Conservation (phyloP, 1,284 basidiomycete species). For the Cryptococcus sp. region DNA sequence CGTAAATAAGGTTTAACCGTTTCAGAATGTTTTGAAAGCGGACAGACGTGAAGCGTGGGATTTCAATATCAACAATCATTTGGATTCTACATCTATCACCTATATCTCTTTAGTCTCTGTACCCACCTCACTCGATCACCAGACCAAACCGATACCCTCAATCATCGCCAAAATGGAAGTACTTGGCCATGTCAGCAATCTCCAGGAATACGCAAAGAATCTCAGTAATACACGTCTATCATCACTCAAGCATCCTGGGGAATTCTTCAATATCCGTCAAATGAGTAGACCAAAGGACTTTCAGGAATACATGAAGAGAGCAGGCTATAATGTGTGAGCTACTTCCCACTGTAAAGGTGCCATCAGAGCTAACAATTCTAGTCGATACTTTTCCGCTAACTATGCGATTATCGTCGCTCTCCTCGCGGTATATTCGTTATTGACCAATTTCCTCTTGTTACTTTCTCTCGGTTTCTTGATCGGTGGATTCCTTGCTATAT, state of each 20-base stretch:
- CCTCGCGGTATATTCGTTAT: conserved; percentile 80
- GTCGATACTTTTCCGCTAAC: conserved; percentile 84
- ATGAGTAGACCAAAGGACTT: conserved; percentile 66
- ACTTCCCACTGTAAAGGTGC: neutral
- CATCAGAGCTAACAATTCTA: neutral
- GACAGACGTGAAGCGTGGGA: too few relatives aligned
- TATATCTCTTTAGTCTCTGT: too few relatives aligned
- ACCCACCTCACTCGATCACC: neutral
- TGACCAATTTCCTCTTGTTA: conserved; percentile 77
- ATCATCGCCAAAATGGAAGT: conserved; percentile 27
- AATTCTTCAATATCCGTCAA: conserved; percentile 80
- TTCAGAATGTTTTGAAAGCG: too few relatives aligned
- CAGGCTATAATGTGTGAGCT: conserved; percentile 38
- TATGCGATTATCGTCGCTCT: conserved; percentile 77
- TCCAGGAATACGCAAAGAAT: conserved; percentile 65
- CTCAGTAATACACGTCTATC: conserved; percentile 81
- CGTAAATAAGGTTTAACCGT: neutral
- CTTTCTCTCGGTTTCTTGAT: conserved; percentile 82
- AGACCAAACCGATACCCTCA: neutral
- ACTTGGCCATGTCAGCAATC: conserved; percentile 50
- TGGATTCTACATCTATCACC: too few relatives aligned
- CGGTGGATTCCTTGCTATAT: conserved; percentile 85
- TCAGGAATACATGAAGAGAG: conserved; percentile 51
- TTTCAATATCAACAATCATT: too few relatives aligned
- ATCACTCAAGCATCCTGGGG: conserved; percentile 67